Evolutionary conservation across 352 stramenopile genomes (phyloP).

Genomic region (Pilasporangium apinafurcum): DNA sequence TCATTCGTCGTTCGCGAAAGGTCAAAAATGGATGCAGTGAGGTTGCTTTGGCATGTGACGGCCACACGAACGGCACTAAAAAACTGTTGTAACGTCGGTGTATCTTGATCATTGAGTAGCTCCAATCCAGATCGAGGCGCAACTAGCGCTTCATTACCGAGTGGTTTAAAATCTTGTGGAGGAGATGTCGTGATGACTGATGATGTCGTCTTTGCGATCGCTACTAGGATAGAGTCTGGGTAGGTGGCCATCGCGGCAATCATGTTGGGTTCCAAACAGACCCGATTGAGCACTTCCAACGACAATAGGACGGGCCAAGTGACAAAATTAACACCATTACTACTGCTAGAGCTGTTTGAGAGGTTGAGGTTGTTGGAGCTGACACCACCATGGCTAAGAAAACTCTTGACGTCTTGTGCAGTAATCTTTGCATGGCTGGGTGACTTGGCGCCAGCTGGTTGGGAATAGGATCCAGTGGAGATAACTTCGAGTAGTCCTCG

Average conservation of each 20-base stretch:
- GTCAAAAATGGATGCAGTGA: slow-evolving; percentile 71
- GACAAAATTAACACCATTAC: slow-evolving; percentile 55
- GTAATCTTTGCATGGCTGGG: slow-evolving; percentile 44
- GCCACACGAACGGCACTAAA: slow-evolving; percentile 76
- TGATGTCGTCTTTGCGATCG: slow-evolving; percentile 56
- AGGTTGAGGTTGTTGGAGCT: slow-evolving; percentile 13
- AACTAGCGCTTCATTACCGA: slow-evolving; percentile 25
- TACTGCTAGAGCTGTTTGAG: slow-evolving; percentile 11
- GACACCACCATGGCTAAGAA: slow-evolving; percentile 29
- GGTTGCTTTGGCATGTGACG: slow-evolving; percentile 65
- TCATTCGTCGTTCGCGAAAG: slow-evolving; percentile 46
- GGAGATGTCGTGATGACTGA: slow-evolving; percentile 80
- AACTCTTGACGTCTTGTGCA: slow-evolving; percentile 61
- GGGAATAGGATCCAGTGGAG: slow-evolving; percentile 65
- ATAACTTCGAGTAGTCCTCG: slow-evolving; percentile 69
- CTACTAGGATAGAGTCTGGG: slow-evolving; percentile 38
- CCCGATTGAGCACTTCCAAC: slow-evolving; percentile 75
- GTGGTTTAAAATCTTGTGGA: slow-evolving; percentile 55
- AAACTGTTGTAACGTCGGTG: slow-evolving; percentile 68
- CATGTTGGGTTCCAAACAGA: slow-evolving; percentile 62
- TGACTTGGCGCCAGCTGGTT: slow-evolving; percentile 39
- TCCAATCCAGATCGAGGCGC: slow-evolving; percentile 64
- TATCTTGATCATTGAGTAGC: slow-evolving; percentile 78
- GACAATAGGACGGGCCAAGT: slow-evolving; percentile 79
- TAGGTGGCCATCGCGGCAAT: slow-evolving; percentile 65